A percentile compares a stretch with the other conserved stretches of the same genome.
These are phyloP conservation scores for Puccinia novopanici DNA, from an alignment of 1,284 basidiomycete genomes.

Conservation along the genomic window DNA sequence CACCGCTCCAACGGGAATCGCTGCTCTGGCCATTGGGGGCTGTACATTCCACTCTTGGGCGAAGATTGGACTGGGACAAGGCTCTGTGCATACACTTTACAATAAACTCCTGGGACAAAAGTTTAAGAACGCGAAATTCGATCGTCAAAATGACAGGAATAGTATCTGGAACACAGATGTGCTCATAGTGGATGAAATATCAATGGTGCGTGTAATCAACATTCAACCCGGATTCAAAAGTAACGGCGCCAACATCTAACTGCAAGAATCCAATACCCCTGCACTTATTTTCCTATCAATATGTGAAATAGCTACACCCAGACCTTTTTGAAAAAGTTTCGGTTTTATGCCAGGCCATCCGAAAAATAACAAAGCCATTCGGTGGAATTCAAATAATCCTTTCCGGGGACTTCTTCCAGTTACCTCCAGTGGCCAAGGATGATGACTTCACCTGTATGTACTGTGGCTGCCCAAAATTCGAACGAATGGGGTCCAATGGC, in stretches of 20 bases:
- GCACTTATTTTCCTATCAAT: neutral
- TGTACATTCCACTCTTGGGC: constrained; percentile 47
- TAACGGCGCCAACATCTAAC: neutral
- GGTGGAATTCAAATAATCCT: constrained; percentile 48
- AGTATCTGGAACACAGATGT: constrained; percentile 37
- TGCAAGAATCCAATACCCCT: neutral
- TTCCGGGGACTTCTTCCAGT: constrained; percentile 45
- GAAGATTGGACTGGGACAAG: constrained; percentile 35
- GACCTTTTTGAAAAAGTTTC: constrained; percentile 45
- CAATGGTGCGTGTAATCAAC: constrained; percentile 33
- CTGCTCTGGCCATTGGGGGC: constrained; percentile 40
- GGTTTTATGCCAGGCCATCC: constrained; percentile 32
- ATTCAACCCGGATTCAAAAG: neutral
- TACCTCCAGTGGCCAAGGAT: constrained; percentile 42
- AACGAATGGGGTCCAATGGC: constrained; percentile 30
- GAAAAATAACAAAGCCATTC: constrained; percentile 16
- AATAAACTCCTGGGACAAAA: constrained; percentile 9
- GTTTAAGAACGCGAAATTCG: neutral
- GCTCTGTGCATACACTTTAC: constrained; percentile 37
- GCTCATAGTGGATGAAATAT: constrained; percentile 44
- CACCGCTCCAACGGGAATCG: constrained; percentile 48
- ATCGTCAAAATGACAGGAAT: neutral
- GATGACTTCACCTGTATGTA: constrained; percentile 42
- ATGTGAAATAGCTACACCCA: constrained; percentile 31
- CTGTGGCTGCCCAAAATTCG: constrained; percentile 42